Conservation (phyloP, 2,329 filamentous ascomycete species). For the Tricladium varicosporioides region DNA sequence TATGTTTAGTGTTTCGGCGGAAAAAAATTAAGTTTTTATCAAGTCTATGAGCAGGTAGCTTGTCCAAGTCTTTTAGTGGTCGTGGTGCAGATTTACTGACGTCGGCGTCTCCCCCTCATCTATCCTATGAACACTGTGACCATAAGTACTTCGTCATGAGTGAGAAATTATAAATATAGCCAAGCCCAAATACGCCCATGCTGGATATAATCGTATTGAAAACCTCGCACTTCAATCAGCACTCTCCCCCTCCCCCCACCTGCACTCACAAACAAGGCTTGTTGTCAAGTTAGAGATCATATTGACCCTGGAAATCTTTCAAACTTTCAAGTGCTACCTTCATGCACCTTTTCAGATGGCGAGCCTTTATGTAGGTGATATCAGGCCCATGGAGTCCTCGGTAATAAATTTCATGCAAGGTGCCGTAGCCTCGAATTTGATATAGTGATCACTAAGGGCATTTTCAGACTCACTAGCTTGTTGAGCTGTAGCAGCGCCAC, state of each 20-base stretch:
- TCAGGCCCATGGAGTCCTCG: not conserved
- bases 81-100: too few relatives aligned
- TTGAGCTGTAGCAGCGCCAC: not conserved
- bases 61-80: too few relatives aligned
- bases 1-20: too few relatives aligned
- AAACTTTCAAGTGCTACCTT: not conserved
- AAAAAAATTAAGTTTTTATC: too few relatives aligned
- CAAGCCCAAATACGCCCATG: too few relatives aligned
- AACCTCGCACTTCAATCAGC: not conserved
- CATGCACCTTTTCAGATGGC: not conserved
- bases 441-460: not conserved
- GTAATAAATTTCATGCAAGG: not conserved
- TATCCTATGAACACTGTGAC: too few relatives aligned
- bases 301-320: not conserved
- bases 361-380: not conserved
- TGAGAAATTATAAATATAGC: too few relatives aligned
- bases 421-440: not conserved
- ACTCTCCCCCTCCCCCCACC: too few relatives aligned
- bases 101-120: too few relatives aligned
- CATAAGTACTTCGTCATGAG: too few relatives aligned
- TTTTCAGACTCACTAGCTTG: not conserved
- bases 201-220: not conserved
- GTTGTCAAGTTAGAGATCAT: not conserved
- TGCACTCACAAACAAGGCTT: not conserved
- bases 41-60: too few relatives aligned